These are phyloP conservation scores for Sarocladium brachiariae DNA, from an alignment of 2,329 filamentous ascomycete genomes.

Conservation along the genomic window DNA sequence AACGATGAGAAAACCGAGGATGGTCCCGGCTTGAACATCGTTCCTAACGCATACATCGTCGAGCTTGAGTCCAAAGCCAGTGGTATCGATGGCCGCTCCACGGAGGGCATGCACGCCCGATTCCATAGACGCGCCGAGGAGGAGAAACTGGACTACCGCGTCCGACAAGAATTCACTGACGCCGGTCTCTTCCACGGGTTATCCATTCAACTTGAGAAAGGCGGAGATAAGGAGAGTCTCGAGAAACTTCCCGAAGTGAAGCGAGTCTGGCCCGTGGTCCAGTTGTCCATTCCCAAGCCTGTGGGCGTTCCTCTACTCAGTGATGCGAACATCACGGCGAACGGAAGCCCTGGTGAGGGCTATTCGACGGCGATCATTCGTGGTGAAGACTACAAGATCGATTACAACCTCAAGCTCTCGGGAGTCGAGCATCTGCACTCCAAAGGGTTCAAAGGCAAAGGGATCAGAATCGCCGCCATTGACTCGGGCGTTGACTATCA, in stretches of 20 bases:
- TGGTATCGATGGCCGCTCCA: conserved; percentile 8
- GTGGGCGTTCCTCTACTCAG: background rate
- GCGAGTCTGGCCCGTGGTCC: conserved; percentile 10
- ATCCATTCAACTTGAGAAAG: conserved; percentile 7
- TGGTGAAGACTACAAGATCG: conserved; percentile 12
- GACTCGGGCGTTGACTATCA: conserved; percentile 19
- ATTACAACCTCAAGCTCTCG: conserved; percentile 14
- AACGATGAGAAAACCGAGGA: background rate
- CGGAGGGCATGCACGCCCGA: conserved; percentile 2
- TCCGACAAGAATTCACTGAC: conserved; percentile 11
- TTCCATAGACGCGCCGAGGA: conserved; percentile 12
- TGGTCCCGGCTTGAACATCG: background rate
- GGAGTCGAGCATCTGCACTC: conserved; percentile 18
- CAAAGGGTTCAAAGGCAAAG: conserved; percentile 16
- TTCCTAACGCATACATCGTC: conserved; percentile 11
- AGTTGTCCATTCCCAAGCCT: conserved; percentile 8
- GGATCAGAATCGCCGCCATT: conserved; percentile 18
- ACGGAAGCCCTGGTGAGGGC: background rate
- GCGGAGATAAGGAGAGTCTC: conserved; percentile 3
- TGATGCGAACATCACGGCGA: conserved; percentile 1
- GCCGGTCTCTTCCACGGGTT: conserved; percentile 11
- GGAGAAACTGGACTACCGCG: conserved; percentile 10
- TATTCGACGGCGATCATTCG: conserved; percentile 7
- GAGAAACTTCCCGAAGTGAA: conserved; percentile 10
- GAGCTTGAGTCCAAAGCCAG: conserved; percentile 7